phyloP scores from a whole-genome alignment of 2,329 filamentous ascomycete species.

The Exserohilum turcica region DNA sequence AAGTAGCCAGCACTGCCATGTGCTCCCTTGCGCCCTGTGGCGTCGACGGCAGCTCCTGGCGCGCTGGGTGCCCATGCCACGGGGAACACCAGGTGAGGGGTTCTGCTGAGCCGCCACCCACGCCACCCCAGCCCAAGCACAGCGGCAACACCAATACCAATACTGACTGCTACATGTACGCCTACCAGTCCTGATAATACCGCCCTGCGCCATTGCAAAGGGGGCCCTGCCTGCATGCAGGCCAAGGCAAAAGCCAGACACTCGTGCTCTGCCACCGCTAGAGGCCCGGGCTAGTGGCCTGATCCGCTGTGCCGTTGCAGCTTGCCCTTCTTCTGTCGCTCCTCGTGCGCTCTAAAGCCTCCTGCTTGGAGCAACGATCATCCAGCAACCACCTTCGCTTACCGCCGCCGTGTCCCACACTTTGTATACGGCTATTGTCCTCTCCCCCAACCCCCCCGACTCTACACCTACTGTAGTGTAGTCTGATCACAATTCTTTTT shows the following conservation, averaged over 20 bases:
- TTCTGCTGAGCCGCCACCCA: slow-evolving; percentile 37
- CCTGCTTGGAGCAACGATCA: slow-evolving; percentile 34
- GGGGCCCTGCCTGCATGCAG: slow-evolving; percentile 17
- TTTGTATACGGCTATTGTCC: slow-evolving; percentile 10
- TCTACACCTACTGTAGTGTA: too few species aligned
- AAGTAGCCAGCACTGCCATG: slow-evolving; percentile 37
- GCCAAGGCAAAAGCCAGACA: slow-evolving; percentile 24
- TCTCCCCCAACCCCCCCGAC: slow-evolving; percentile 22
- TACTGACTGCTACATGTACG: too few species aligned
- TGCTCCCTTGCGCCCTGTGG: slow-evolving; percentile 42
- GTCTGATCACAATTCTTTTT: slow-evolving; percentile 13
- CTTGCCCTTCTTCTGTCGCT: slow-evolving; percentile 25
- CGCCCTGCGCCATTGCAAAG: slow-evolving; percentile 26
- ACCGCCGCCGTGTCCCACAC: slow-evolving; percentile 11
- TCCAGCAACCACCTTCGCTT: slow-evolving; percentile 14
- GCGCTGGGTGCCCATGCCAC: slow-evolving; percentile 13
- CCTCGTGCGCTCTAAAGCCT: slow-evolving; percentile 34
- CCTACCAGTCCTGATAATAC: too few species aligned
- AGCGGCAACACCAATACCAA: too few species aligned
- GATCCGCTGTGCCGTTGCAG: slow-evolving; percentile 29
- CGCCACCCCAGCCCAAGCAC: slow-evolving; percentile 36
- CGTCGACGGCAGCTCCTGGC: slow-evolving; percentile 34
- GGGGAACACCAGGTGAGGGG: slow-evolving; percentile 23
- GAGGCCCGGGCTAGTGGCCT: slow-evolving; percentile 24
- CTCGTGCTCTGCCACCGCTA: slow-evolving; percentile 17